Percentiles rank a stretch among this genome's conserved stretches.
These are phyloP conservation scores for Hypoxylon sp. DNA, from an alignment of 2,329 filamentous ascomycete species.

Conservation along the genomic window DNA sequence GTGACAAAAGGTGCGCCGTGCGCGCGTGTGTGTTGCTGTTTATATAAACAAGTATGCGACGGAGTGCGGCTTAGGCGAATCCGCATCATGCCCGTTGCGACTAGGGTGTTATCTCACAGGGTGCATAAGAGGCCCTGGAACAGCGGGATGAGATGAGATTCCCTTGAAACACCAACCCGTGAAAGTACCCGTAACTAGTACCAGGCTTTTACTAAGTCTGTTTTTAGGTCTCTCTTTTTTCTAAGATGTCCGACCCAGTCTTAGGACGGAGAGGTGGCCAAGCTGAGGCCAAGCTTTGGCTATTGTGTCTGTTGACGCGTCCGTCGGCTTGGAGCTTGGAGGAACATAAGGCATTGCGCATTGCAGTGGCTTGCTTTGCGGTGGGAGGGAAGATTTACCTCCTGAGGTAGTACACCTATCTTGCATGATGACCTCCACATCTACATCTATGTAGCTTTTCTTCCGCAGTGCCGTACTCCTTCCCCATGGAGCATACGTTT, in stretches of 20 bases:
- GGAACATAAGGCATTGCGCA: slow-evolving; percentile 8
- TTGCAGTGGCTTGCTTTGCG: slow-evolving; percentile 26
- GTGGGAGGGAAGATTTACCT: slow-evolving; percentile 34
- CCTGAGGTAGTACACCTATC: slow-evolving; percentile 33
- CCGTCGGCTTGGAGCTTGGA: slow-evolving; percentile 15
- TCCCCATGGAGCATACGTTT: slow-evolving; percentile 46
- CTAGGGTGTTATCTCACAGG: slow-evolving; percentile 37
- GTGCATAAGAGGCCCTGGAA: slow-evolving; percentile 37
- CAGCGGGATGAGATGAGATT: slow-evolving; percentile 39
- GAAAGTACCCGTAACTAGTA: slow-evolving; percentile 26
- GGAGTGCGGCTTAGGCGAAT: slow-evolving; percentile 43
- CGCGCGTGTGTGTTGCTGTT: slow-evolving; percentile 44
- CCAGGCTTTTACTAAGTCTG: slow-evolving; percentile 8
- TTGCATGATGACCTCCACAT: slow-evolving; percentile 42
- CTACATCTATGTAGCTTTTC: slow-evolving; percentile 26
- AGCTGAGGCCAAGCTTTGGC: slow-evolving; percentile 37
- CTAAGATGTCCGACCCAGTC: slow-evolving; percentile 4
- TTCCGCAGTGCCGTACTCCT: slow-evolving; percentile 41
- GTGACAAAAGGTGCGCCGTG: slow-evolving; percentile 15
- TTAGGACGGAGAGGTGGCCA: slow-evolving; percentile 15
- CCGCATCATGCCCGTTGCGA: slow-evolving; percentile 33
- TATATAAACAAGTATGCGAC: slow-evolving; percentile 44
- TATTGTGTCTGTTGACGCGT: slow-evolving; percentile 38
- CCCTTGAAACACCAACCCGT: slow-evolving; percentile 35
- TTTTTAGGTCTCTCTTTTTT: slow-evolving; percentile 22